Conservation (phyloP, 2,329 filamentous ascomycete genomes). For the Colletotrichum sp. region DNA sequence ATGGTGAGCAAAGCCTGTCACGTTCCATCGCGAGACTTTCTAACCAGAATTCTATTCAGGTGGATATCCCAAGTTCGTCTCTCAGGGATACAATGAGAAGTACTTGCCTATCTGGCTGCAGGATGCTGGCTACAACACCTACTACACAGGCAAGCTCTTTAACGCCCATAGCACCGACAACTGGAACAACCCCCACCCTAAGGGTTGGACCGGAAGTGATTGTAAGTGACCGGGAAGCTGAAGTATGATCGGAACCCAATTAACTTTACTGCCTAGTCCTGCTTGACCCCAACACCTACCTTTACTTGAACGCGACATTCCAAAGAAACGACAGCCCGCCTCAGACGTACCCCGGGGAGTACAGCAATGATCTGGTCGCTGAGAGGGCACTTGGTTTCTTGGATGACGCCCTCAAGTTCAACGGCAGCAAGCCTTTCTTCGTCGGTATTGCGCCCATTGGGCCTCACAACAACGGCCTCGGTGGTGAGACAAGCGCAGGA, state of each 20-base stretch:
- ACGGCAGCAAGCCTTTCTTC: slow-evolving; percentile 66
- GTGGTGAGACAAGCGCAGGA: slow-evolving; percentile 8
- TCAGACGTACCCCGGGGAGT: slow-evolving; percentile 32
- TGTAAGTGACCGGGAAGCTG: neutral
- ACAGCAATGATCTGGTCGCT: slow-evolving; percentile 62
- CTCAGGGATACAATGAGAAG: slow-evolving; percentile 68
- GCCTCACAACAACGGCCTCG: slow-evolving; percentile 61
- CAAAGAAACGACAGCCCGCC: slow-evolving; percentile 44
- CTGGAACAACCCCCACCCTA: slow-evolving; percentile 62
- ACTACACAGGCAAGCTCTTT: slow-evolving; percentile 77
- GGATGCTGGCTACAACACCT: slow-evolving; percentile 70
- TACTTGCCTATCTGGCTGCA: slow-evolving; percentile 78
- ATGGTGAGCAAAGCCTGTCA: slow-evolving; percentile 44
- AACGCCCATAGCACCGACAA: slow-evolving; percentile 67
- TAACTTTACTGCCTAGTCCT: slow-evolving; percentile 34
- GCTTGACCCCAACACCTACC: slow-evolving; percentile 41
- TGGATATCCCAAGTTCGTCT: slow-evolving; percentile 69
- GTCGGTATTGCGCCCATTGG: slow-evolving; percentile 69
- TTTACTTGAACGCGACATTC: slow-evolving; percentile 55
- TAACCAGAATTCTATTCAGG: slow-evolving; percentile 25
- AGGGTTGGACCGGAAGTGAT: slow-evolving; percentile 62
- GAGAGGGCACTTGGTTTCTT: slow-evolving; percentile 65
- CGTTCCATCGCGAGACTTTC: slow-evolving; percentile 29
- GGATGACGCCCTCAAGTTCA: slow-evolving; percentile 58
- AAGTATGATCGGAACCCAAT: neutral